phyloP scores from a whole-genome alignment of 768 basidiomycete genomes.

The Boletales sp. region DNA sequence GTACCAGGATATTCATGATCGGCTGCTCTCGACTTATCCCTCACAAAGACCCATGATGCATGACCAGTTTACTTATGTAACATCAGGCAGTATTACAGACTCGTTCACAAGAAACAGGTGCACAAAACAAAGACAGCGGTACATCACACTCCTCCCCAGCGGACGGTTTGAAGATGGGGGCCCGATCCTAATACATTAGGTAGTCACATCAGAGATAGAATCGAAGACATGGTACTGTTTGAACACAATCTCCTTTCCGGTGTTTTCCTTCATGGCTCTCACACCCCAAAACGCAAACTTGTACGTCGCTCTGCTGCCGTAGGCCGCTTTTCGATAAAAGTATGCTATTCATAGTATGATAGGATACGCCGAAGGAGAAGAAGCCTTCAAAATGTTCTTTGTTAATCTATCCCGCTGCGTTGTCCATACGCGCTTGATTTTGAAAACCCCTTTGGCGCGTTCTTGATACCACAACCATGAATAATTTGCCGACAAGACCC shows the following conservation, averaged over 20 bases:
- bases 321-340: constrained; percentile 35
- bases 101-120: neutral
- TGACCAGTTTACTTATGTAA: too few species aligned
- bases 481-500: constrained; percentile 27
- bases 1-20: too few species aligned
- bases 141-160: too few species aligned
- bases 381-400: constrained; percentile 40
- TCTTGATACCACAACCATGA: constrained; percentile 32
- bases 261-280: constrained; percentile 32
- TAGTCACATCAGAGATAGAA: too few species aligned
- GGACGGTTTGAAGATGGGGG: too few species aligned
- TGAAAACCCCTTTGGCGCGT: constrained; percentile 31
- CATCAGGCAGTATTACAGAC: neutral
- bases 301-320: constrained; percentile 29
- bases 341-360: too few species aligned
- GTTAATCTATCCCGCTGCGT: constrained; percentile 11
- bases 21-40: too few species aligned
- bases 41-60: too few species aligned
- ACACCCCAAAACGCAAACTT: constrained; percentile 38
- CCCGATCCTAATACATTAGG: too few species aligned
- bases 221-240: neutral
- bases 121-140: neutral
- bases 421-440: constrained; percentile 34
- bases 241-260: constrained; percentile 27
- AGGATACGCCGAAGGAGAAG: constrained; percentile 35